Conservation (phyloP, 108 stramenopile species). For the Cyclotella kingstonii region DNA sequence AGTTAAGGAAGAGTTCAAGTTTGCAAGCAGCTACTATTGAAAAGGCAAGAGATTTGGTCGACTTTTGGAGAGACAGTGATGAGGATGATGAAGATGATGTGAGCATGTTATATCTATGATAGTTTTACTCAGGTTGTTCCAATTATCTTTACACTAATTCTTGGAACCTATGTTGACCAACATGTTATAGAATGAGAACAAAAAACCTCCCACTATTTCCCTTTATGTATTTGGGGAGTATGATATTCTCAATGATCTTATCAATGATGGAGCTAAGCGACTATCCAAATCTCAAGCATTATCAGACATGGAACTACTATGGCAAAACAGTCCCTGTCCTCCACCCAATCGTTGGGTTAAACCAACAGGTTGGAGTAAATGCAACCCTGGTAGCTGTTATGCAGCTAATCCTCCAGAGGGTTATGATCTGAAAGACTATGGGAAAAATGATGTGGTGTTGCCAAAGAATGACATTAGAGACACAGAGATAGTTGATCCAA, state of each 20-base stretch:
- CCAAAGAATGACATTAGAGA: background rate
- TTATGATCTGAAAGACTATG: conserved; percentile 24
- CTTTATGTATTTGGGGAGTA: conserved; percentile 80
- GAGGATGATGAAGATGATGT: conserved; percentile 7
- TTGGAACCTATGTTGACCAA: too few relatives aligned
- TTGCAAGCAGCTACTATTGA: conserved; percentile 81
- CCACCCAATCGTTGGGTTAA: conserved; percentile 45
- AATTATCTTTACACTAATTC: too few relatives aligned
- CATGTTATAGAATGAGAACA: conserved; percentile 40
- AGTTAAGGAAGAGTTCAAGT: conserved; percentile 56
- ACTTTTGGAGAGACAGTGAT: conserved; percentile 38
- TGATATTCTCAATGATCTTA: conserved; percentile 83
- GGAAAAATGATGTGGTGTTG: background rate
- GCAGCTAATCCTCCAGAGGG: conserved; percentile 34
- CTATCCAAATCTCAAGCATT: conserved; percentile 55
- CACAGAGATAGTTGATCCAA: too few relatives aligned
- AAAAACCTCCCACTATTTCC: conserved; percentile 68
- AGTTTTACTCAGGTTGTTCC: too few relatives aligned
- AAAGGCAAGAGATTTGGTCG: conserved; percentile 85
- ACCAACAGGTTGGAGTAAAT: conserved; percentile 37
- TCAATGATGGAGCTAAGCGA: conserved; percentile 80
- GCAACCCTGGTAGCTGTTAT: conserved; percentile 39
- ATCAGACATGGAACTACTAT: conserved; percentile 45
- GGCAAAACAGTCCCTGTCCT: conserved; percentile 42
- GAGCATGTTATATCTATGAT: background rate